These are phyloP conservation scores for Oryza officinalis DNA, from an alignment of 176 grass and related monocot species.

Conservation along the genomic window DNA sequence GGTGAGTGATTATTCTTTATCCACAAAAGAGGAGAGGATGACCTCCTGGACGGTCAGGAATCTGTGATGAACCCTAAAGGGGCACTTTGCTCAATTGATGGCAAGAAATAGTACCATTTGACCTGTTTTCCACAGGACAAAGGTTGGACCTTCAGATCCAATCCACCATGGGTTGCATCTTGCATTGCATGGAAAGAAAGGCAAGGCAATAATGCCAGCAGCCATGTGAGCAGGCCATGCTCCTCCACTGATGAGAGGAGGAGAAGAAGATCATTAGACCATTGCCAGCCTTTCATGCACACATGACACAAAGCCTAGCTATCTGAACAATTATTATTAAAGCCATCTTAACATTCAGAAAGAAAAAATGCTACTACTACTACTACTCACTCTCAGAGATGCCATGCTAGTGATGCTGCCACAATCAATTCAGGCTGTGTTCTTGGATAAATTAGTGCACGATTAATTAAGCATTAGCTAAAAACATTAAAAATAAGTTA, in stretches of 20 bases:
- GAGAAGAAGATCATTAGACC: background rate
- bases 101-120: constrained; percentile 28
- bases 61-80: background rate
- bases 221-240: constrained; percentile 34
- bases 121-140: constrained; percentile 29
- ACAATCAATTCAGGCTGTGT: background rate
- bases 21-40: background rate
- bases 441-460: too few species aligned
- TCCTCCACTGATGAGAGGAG: background rate
- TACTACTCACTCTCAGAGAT: background rate
- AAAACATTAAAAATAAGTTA: too few species aligned
- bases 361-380: background rate
- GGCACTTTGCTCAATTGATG: constrained; percentile 25
- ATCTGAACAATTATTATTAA: background rate
- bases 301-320: background rate
- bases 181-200: constrained; percentile 10
- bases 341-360: background rate
- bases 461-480: too few species aligned
- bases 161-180: constrained; percentile 10
- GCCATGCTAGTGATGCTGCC: background rate
- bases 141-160: constrained; percentile 32
- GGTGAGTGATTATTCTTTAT: background rate
- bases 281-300: background rate
- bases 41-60: background rate
- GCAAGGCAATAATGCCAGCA: constrained; percentile 30